Conservation (phyloP, 345 rosid genomes). For the Populus simonii region DNA sequence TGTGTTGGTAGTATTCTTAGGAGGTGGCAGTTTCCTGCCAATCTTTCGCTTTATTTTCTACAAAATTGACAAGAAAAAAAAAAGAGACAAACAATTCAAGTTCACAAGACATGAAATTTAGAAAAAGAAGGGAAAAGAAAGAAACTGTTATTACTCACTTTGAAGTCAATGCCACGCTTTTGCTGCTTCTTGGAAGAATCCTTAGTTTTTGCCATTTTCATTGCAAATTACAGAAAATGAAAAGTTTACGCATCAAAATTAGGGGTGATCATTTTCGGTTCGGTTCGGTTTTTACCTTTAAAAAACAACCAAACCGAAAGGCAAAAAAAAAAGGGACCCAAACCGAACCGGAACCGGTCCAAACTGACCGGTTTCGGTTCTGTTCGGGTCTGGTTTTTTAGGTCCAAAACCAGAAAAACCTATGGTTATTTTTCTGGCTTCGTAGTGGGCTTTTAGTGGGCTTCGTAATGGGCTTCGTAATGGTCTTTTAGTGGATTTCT, state of each 20-base stretch:
- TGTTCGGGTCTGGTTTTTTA: no score
- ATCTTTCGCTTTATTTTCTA: constrained; percentile 93
- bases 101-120: not conserved
- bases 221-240: not conserved
- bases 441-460: no score
- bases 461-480: no score
- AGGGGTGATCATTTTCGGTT: no score
- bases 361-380: no score
- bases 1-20: constrained; percentile 82
- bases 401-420: no score
- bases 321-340: no score
- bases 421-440: no score
- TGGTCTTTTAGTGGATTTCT: no score
- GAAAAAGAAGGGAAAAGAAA: not conserved
- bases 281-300: no score
- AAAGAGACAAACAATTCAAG: not conserved
- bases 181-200: constrained; percentile 76
- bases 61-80: not conserved
- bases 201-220: constrained; percentile 56
- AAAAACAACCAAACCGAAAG: no score
- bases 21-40: constrained; percentile 79
- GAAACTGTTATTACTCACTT: constrained; percentile 31
- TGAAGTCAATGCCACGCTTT: constrained; percentile 78
- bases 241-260: not conserved
- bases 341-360: no score